These are phyloP conservation scores for Babesia ovis DNA, from an alignment of 169 alveolate species.

Conservation along the genomic window DNA sequence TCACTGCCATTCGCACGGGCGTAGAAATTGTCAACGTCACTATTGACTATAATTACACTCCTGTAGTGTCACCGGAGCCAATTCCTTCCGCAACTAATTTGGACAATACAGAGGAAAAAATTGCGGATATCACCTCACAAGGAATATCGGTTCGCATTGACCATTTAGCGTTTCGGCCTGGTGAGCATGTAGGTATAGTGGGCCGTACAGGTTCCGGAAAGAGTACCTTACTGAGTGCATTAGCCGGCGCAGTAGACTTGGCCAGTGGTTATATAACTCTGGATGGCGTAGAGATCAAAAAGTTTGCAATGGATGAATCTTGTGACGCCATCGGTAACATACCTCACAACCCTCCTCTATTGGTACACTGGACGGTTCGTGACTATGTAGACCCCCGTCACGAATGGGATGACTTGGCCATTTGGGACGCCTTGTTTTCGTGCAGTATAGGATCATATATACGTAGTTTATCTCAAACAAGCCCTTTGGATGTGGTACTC, in stretches of 20 bases:
- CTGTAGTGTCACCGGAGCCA: neutral
- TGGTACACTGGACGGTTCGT: constrained; percentile 64
- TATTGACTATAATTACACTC: constrained; percentile 11
- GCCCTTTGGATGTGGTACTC: constrained; percentile 16
- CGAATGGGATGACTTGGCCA: constrained; percentile 44
- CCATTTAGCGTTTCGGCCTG: constrained; percentile 9
- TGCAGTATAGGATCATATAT: constrained; percentile 36
- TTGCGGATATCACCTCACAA: neutral
- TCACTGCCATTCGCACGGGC: constrained; percentile 8
- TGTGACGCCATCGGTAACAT: constrained; percentile 46
- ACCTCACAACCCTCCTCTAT: constrained; percentile 66
- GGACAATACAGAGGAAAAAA: neutral
- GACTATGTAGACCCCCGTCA: constrained; percentile 58
- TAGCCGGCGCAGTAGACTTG: constrained; percentile 49
- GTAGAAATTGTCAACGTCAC: neutral
- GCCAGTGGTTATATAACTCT: constrained; percentile 34
- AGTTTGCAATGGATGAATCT: constrained; percentile 18
- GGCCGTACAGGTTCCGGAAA: constrained; percentile 73
- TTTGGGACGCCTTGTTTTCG: constrained; percentile 41
- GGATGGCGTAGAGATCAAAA: constrained; percentile 58
- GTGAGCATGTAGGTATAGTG: constrained; percentile 59
- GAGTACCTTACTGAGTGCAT: constrained; percentile 45
- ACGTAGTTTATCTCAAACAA: constrained; percentile 7
- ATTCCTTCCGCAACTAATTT: neutral
- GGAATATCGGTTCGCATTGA: neutral